Conservation (phyloP, 2,329 filamentous ascomycete species). For the Pseudocercospora cruenta region DNA sequence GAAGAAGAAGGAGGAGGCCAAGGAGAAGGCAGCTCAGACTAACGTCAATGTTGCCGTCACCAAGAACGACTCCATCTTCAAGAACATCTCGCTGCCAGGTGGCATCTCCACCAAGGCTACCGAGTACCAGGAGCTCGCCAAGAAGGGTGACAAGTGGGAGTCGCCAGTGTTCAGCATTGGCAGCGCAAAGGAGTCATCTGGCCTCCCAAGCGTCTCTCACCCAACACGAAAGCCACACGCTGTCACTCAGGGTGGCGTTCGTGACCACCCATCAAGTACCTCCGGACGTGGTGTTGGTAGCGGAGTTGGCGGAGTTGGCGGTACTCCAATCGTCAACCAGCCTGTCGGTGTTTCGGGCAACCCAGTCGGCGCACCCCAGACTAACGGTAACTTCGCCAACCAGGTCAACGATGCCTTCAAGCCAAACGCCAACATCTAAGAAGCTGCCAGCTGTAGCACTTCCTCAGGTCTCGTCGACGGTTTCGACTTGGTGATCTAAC, state of each 20-base stretch:
- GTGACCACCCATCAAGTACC: constrained; percentile 7
- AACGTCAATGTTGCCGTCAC: constrained; percentile 84
- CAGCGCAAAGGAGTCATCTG: constrained; percentile 69
- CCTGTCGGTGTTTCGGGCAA: neutral
- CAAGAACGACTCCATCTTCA: constrained; percentile 89
- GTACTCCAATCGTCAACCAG: neutral
- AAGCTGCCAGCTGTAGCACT: constrained; percentile 4
- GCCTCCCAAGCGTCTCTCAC: constrained; percentile 64
- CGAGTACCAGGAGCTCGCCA: constrained; percentile 85
- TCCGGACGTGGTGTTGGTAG: neutral
- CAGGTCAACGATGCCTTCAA: constrained; percentile 43
- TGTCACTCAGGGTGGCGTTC: constrained; percentile 42
- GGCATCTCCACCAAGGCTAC: constrained; percentile 93
- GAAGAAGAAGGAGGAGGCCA: constrained; percentile 69
- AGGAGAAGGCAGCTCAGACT: constrained; percentile 59
- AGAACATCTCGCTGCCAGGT: constrained; percentile 79
- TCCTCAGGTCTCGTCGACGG: constrained; percentile 5
- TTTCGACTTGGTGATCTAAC: constrained; percentile 11
- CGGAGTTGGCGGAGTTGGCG: neutral
- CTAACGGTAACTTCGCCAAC: constrained; percentile 43
- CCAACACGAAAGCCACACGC: constrained; percentile 64
- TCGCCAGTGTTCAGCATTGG: constrained; percentile 92
- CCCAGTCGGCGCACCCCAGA: constrained; percentile 8
- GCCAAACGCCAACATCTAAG: constrained; percentile 39
- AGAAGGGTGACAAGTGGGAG: constrained; percentile 91